Evolutionary conservation across 2,329 filamentous ascomycete species (phyloP), one percentile per base, ranked within the genome.

Genomic region (Dactylellina leptospora): DNA sequence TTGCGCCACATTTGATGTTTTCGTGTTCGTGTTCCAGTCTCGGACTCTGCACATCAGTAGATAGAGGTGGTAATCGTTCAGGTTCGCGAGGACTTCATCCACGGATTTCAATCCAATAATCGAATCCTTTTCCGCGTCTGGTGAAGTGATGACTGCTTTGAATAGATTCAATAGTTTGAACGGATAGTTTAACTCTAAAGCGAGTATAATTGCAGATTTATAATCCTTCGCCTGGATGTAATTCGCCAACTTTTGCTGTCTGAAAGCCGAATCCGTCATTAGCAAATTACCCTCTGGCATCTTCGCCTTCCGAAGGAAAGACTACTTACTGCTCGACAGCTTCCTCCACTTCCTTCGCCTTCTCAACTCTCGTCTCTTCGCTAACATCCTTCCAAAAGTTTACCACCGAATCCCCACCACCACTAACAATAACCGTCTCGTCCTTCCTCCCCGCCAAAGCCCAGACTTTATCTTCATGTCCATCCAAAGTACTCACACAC

Each of bases 371-470:
- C 1, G 93, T 96, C 68, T 90, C 84, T 2, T 87, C 86, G 0
- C 92, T 96, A 1, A 92, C 97, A 78, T 99, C 95, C 77, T 88
- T 88, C 95, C 95, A 99, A 82, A 97, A 96, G 0, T 92, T 96
- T 36, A 99, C 87, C 0, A 92, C 93, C 30, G 92, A 93, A 80
- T 99, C 95, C 56, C 90, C 93, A 66, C 91, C 93, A 33, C 93
- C 95, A 4, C 95, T 97, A 33, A 96, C 89, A 56, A 99, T 86
- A 81, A 82, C n/a, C 77, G 75, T 58, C 74, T 77, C 76, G n/a
- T 80, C 79, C 10, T 78, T 75, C 54, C 76, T 76, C 40, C 76
- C 70, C n/a, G 77, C 78, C 40, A 78, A 75, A 13, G 78, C 76
- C 36, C 77, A 77, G 23, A 76, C 73, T 74, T 74, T 87, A 80